Evolutionary conservation across 1,284 basidiomycete genomes (phyloP).

Genomic region (Malassezia sympodialis): DNA sequence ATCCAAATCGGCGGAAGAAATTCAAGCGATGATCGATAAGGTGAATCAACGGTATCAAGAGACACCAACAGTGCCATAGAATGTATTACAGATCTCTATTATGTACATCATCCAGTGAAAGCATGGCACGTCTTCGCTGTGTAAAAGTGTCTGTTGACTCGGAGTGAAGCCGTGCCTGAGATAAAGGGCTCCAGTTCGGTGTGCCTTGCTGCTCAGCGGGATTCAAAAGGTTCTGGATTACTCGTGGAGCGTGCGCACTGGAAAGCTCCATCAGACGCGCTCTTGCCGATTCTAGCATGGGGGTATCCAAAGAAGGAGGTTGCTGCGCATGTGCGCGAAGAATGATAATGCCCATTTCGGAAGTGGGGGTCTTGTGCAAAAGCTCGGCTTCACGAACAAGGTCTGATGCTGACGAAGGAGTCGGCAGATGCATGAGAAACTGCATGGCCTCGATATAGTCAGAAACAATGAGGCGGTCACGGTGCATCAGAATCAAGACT

Average conservation of each 20-base stretch:
- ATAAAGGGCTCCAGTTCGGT: conserved; percentile 7
- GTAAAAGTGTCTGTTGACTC: not conserved
- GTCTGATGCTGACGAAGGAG: not conserved
- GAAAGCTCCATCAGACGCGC: not conserved
- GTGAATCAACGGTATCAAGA: not conserved
- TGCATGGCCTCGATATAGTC: conserved; percentile 32
- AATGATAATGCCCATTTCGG: not conserved
- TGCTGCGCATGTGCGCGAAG: not conserved
- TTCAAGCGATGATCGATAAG: not conserved
- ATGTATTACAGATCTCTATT: not conserved
- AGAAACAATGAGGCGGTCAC: conserved; percentile 28
- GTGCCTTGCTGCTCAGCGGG: not conserved
- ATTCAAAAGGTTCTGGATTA: not conserved
- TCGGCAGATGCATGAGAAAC: conserved; percentile 24
- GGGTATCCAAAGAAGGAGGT: not conserved
- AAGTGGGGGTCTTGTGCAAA: not conserved
- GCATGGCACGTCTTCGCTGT: conserved; percentile 13
- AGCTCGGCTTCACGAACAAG: conserved; percentile 1
- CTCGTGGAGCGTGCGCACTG: not conserved
- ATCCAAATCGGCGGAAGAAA: not conserved
- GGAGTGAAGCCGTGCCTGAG: conserved; percentile 6
- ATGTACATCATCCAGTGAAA: conserved; percentile 11
- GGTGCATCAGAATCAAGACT: conserved; percentile 39
- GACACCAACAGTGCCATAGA: not conserved
- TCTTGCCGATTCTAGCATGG: not conserved